phyloP scores from a whole-genome alignment of 2,329 filamentous ascomycete genomes.

The Ophiocordyceps camponoti-saundersi region DNA sequence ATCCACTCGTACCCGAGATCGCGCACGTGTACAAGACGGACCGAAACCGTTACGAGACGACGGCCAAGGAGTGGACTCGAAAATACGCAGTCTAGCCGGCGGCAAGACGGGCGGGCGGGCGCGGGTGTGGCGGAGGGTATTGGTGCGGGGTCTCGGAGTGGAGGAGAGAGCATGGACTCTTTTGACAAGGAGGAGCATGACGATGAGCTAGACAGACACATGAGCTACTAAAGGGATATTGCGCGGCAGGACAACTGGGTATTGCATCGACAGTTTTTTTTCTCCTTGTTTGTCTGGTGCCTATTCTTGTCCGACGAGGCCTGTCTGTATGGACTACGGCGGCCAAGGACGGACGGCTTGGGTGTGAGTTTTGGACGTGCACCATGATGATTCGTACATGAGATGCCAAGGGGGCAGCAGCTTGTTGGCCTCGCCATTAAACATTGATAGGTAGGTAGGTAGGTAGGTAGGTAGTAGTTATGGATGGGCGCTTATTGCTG shows the following conservation, averaged over 20 bases:
- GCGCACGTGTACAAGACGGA: conserved; percentile 99
- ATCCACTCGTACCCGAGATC: conserved; percentile 96
- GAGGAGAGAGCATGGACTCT: neutral
- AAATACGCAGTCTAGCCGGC: conserved; percentile 79
- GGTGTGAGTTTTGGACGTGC: neutral
- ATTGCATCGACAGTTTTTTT: conserved; percentile 15
- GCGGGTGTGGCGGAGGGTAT: neutral
- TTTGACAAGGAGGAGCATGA: conserved; percentile 4
- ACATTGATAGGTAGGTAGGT: neutral
- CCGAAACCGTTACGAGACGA: conserved; percentile 86
- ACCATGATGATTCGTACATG: neutral
- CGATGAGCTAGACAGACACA: conserved; percentile 18
- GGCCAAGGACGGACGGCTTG: too few relatives aligned
- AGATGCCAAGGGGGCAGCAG: too few relatives aligned
- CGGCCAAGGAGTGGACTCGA: conserved; percentile 93
- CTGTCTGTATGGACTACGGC: too few relatives aligned
- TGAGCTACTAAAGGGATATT: conserved; percentile 19
- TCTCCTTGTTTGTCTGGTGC: neutral
- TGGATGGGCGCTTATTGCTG: too few relatives aligned
- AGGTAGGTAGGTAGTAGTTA: neutral
- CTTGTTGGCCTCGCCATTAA: too few relatives aligned
- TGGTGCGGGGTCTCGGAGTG: neutral
- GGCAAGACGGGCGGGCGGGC: neutral
- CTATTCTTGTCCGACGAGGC: neutral
- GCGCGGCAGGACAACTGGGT: conserved; percentile 18